Percentiles rank a stretch among this genome's conserved stretches.
These are phyloP conservation scores for Graphium sp. DNA, from an alignment of 2,329 filamentous ascomycete species.

Conservation along the genomic window DNA sequence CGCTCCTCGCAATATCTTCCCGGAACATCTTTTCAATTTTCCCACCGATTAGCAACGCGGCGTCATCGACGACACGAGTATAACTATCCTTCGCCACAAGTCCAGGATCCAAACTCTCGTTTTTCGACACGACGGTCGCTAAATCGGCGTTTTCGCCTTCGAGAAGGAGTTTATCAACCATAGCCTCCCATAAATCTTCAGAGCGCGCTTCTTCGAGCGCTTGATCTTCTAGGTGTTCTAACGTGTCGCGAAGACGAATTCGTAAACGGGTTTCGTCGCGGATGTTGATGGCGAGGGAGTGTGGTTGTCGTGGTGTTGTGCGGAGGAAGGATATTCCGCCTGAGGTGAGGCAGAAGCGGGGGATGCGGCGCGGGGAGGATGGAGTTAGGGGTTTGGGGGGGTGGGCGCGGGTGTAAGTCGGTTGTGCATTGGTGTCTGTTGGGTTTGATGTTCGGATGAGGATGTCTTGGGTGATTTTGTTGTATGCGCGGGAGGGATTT, in stretches of 20 bases:
- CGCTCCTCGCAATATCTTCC: conserved; percentile 22
- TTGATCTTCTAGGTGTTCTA: conserved; percentile 21
- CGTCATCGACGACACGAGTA: too few species aligned
- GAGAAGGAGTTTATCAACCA: conserved; percentile 13
- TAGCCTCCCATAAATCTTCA: conserved; percentile 32
- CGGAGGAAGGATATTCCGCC: conserved; percentile 47
- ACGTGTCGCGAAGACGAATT: conserved; percentile 19
- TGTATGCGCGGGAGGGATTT: conserved; percentile 2
- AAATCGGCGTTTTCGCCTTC: too few species aligned
- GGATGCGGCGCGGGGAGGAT: conserved; percentile 32
- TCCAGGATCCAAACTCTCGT: too few species aligned
- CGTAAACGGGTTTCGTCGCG: too few species aligned
- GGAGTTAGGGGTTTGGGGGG: conserved; percentile 25
- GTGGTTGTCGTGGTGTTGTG: conserved; percentile 48
- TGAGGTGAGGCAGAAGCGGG: conserved; percentile 33
- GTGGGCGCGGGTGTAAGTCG: conserved; percentile 12
- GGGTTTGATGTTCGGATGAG: conserved; percentile 6
- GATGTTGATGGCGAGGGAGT: too few species aligned
- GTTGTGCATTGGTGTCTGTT: conserved; percentile 16
- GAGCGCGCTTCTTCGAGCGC: conserved; percentile 10
- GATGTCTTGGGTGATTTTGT: conserved; percentile 7
- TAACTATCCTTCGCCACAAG: too few species aligned
- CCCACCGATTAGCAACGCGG: too few species aligned
- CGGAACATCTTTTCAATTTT: conserved; percentile 14
- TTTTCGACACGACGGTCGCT: too few species aligned